A percentile compares a stretch with the other conserved stretches of the same genome.
Evolutionary conservation across 306 rosid genomes (phyloP).

Genomic region (Boehmeria nivea): DNA sequence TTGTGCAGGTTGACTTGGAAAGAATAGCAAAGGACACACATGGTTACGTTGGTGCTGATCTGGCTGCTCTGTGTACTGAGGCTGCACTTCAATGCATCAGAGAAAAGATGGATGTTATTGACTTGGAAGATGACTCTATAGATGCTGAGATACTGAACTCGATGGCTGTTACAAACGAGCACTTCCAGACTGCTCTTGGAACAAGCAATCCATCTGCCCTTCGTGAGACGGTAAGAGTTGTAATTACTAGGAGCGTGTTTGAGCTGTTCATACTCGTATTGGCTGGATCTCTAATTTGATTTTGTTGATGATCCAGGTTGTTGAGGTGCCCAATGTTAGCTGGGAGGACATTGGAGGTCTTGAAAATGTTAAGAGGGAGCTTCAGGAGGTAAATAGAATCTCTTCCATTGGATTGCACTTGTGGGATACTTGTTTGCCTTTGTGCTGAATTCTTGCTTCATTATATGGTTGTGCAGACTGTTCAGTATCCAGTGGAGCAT

Average conservation of each 20-base stretch:
- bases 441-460: background rate
- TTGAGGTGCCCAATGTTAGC: slow-evolving; percentile 86
- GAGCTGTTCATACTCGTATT: too few species aligned
- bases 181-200: slow-evolving; percentile 90
- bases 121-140: slow-evolving; percentile 88
- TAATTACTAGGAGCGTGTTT: background rate
- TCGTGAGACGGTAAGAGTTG: slow-evolving; percentile 77
- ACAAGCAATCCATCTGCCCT: slow-evolving; percentile 98
- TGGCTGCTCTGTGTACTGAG: slow-evolving; percentile 93
- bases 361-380: slow-evolving; percentile 96
- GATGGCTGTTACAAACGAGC: slow-evolving; percentile 97
- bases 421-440: slow-evolving; percentile 1
- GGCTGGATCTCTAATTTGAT: slow-evolving; percentile 18
- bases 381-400: slow-evolving; percentile 68
- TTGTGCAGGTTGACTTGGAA: slow-evolving; percentile 80
- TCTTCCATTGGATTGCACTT: slow-evolving; percentile 7
- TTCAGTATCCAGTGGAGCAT: slow-evolving; percentile 98
- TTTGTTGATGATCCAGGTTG: slow-evolving; percentile 55
- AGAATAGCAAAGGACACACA: slow-evolving; percentile 85
- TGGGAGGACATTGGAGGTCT: slow-evolving; percentile 99
- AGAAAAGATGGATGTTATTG: slow-evolving; percentile 95
- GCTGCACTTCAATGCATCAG: slow-evolving; percentile 98
- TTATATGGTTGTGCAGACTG: slow-evolving; percentile 57
- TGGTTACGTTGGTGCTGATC: slow-evolving; percentile 96
- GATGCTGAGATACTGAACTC: slow-evolving; percentile 95